These are phyloP conservation scores for Stemphylium vesicarium DNA, from an alignment of 2,329 filamentous ascomycete genomes.

Conservation along the genomic window DNA sequence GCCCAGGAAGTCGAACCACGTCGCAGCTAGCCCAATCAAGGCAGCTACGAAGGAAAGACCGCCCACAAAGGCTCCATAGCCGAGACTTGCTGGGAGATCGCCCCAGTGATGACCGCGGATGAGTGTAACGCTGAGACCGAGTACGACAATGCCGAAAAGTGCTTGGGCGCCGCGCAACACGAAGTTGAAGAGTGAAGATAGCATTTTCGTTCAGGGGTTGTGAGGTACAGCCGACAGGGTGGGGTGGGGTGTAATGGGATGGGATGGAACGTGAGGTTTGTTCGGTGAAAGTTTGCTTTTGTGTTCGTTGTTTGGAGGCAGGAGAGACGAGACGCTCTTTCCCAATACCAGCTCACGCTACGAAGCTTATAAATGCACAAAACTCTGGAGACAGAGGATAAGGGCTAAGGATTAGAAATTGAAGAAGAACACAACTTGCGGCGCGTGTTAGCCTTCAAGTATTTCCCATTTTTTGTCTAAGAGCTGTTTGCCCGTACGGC, in stretches of 20 bases:
- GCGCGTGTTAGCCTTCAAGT: background rate
- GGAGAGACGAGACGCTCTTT: background rate
- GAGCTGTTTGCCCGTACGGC: too few species aligned
- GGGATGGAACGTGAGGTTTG: too few species aligned
- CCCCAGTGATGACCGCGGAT: slow-evolving; percentile 8
- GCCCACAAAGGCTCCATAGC: slow-evolving; percentile 3
- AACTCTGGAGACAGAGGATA: too few species aligned
- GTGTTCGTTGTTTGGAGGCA: too few species aligned
- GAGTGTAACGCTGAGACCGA: slow-evolving; percentile 3
- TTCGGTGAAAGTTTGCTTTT: background rate
- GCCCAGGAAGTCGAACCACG: background rate
- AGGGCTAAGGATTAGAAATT: too few species aligned
- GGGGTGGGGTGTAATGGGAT: background rate
- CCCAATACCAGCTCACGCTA: background rate
- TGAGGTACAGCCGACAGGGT: background rate
- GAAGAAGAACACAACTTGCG: background rate
- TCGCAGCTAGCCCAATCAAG: background rate
- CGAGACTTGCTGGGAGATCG: slow-evolving; percentile 1
- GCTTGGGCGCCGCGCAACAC: slow-evolving; percentile 7
- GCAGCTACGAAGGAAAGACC: slow-evolving; percentile 3
- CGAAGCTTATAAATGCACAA: background rate
- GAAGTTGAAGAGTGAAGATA: background rate
- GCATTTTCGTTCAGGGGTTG: background rate
- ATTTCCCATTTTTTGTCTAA: background rate
- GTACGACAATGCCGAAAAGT: slow-evolving; percentile 8